Conservation (phyloP, 306 rosid species). For the Glycyrrhiza uralensis region DNA sequence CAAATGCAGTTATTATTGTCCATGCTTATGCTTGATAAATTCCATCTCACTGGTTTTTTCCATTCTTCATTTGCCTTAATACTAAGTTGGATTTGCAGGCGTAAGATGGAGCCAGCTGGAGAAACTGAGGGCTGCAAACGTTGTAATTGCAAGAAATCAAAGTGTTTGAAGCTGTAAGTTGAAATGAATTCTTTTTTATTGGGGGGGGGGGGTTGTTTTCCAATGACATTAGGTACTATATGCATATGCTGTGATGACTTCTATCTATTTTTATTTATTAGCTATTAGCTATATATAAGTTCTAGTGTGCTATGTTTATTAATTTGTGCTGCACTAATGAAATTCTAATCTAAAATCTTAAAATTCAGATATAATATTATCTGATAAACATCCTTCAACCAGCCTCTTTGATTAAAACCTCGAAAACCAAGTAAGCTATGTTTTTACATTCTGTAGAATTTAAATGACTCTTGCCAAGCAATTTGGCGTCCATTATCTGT, state of each 20-base stretch:
- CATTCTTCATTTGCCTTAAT: slow-evolving; percentile 31
- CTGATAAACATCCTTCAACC: not conserved
- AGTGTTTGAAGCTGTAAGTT: slow-evolving; percentile 95
- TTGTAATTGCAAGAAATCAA: slow-evolving; percentile 88
- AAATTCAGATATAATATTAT: not conserved
- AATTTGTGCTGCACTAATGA: not conserved
- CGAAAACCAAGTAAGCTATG: not conserved
- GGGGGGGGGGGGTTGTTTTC: not conserved
- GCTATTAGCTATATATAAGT: not conserved
- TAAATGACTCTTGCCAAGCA: not conserved
- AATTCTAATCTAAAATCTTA: not conserved
- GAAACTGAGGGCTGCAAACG: slow-evolving; percentile 84
- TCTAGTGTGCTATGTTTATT: not conserved
- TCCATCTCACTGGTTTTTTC: not conserved
- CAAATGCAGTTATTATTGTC: slow-evolving; percentile 16
- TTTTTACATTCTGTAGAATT: not conserved
- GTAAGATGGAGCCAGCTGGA: slow-evolving; percentile 52
- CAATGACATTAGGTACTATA: not conserved
- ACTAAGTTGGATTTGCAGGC: slow-evolving; percentile 56
- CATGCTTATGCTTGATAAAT: slow-evolving; percentile 3
- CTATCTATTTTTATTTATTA: not conserved
- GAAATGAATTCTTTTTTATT: not conserved
- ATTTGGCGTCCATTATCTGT: not conserved
- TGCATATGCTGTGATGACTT: not conserved
- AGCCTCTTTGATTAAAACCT: not conserved